Evolutionary conservation across 129 eudicot species (phyloP), one percentile per base, ranked within the genome.

Genomic region (Chrysanthemum lavandulifolium): DNA sequence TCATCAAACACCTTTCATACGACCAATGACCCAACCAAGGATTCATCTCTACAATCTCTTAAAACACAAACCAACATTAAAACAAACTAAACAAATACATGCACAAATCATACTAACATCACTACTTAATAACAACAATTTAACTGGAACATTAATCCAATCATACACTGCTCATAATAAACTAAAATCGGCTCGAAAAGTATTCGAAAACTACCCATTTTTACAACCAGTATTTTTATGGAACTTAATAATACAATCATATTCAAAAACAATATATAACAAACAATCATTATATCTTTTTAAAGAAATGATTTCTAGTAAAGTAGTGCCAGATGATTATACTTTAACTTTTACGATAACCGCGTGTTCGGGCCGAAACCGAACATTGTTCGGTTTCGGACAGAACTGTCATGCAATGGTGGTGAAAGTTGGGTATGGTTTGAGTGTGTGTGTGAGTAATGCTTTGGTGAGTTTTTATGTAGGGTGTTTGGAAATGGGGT

Each of bases 281-380:
- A 16, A 45, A 47, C 65, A 82, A 68, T 78, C 86, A 47, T 54
- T 82, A 14, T 0, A 47, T 68, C 73, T 82, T 40, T n/a, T 82
- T 50, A 75, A 78, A 43, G 3, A 78, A 3, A 78, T 82, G 82
- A 68, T 13, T 5, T 43, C 15, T 72, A 60, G 61, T 52, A 52
- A 43, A 40, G 73, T 76, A n/a, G 67, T 68, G 58, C 86, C 86
- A 31, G 86, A 82, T 73, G 86, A 82, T 72, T 78, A 77, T 76
- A 77, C 86, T 11, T 82, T 77, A 54, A 82, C 82, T 29, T 82
- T 82, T 52, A 25, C 67, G 18, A 73, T 77, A 23, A 78, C 86
- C 2, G 79, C 86, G 56, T 73, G 82, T 77, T 73, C 86, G 53
- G 77, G 71, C n/a, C 64, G 71, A 4, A 40, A 27, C n/a, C 16